phyloP scores from a whole-genome alignment of 371 early-diverging fungal species.

The Mortierella sp. region DNA sequence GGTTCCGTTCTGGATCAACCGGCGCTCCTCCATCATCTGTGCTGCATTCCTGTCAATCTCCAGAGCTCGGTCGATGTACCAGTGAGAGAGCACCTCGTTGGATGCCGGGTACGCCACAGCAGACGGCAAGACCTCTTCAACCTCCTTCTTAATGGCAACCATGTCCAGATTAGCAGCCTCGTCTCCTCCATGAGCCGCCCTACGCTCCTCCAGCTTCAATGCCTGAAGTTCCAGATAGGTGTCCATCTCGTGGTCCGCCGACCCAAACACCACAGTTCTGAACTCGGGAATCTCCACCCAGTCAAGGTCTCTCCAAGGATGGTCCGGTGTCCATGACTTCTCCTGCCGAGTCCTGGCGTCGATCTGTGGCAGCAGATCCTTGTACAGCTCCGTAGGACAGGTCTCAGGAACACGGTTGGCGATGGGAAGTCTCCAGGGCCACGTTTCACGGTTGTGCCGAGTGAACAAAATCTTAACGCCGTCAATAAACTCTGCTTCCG shows the following conservation, averaged over 20 bases:
- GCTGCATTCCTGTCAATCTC: constrained; percentile 70
- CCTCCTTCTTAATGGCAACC: constrained; percentile 41
- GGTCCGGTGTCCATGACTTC: constrained; percentile 36
- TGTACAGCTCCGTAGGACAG: constrained; percentile 63
- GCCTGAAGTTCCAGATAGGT: constrained; percentile 41
- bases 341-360: constrained; percentile 32
- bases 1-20: constrained; percentile 67
- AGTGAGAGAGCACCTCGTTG: constrained; percentile 62
- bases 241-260: constrained; percentile 55
- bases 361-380: constrained; percentile 61
- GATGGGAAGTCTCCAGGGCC: constrained; percentile 75
- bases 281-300: constrained; percentile 60
- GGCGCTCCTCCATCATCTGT: constrained; percentile 66
- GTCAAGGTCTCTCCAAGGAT: constrained; percentile 56
- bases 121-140: constrained; percentile 51
- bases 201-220: constrained; percentile 38
- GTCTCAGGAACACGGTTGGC: constrained; percentile 77
- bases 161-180: constrained; percentile 49
- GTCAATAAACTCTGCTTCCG: constrained; percentile 65
- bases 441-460: constrained; percentile 68
- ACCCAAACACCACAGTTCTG: constrained; percentile 58
- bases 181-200: constrained; percentile 51
- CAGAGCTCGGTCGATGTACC: constrained; percentile 71
- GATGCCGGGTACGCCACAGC: constrained; percentile 61
- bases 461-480: constrained; percentile 75